These are phyloP conservation scores for Pyrrhoderma lamaoense DNA, from an alignment of 1,284 basidiomycete genomes.

Conservation along the genomic window DNA sequence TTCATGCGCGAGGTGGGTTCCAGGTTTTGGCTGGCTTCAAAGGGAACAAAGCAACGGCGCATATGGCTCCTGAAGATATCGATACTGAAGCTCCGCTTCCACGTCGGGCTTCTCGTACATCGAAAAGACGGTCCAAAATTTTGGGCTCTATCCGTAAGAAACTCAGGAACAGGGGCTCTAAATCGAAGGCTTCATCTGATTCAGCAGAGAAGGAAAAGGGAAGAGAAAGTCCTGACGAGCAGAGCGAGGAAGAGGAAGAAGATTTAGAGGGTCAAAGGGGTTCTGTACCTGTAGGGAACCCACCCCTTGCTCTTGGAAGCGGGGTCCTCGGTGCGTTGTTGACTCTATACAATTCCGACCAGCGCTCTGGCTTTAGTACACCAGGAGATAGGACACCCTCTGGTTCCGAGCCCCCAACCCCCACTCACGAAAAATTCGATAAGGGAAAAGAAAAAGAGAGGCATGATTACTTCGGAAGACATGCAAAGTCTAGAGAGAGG, in stretches of 20 bases:
- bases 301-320: constrained; percentile 7
- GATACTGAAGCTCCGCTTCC: constrained; percentile 4
- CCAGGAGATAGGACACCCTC: constrained; percentile 9
- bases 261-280: constrained; percentile 6
- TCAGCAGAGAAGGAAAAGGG: not conserved
- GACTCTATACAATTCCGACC: constrained; percentile 11
- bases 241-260: constrained; percentile 1
- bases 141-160: too few relatives aligned
- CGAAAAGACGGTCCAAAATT: not conserved
- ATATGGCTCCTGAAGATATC: constrained; percentile 7
- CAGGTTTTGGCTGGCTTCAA: constrained; percentile 14
- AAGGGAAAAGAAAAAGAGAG: not conserved
- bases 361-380: constrained; percentile 1
- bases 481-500: not conserved
- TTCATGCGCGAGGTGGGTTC: constrained; percentile 12
- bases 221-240: not conserved
- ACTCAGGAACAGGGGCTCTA: too few relatives aligned
- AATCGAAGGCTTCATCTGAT: too few relatives aligned
- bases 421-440: not conserved
- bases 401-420: constrained; percentile 3
- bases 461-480: not conserved
- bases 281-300: not conserved
- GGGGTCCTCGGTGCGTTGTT: constrained; percentile 15
- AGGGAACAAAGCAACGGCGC: constrained; percentile 7
- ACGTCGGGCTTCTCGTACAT: not conserved